Percentiles rank a stretch among this genome's conserved stretches.
Conservation (phyloP, 2,329 filamentous ascomycete species). For the Fonsecaea nubica region DNA sequence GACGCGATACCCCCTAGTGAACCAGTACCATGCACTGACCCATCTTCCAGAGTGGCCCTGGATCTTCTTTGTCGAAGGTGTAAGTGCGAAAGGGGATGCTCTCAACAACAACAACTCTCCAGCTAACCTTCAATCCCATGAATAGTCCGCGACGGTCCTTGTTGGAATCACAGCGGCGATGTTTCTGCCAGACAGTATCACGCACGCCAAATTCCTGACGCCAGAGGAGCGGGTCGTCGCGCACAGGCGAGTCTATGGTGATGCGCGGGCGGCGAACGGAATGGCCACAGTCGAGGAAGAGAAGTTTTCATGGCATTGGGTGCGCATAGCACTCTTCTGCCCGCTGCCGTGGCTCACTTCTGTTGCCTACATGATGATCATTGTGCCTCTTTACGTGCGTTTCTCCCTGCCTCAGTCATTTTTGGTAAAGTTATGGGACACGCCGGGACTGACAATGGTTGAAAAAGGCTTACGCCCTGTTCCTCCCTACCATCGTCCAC, state of each 20-base stretch:
- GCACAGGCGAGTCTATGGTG: slow-evolving; percentile 1
- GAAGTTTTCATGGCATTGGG: slow-evolving; percentile 49
- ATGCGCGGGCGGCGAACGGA: neutral
- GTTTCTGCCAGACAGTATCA: slow-evolving; percentile 60
- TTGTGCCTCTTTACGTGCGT: slow-evolving; percentile 49
- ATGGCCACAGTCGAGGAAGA: slow-evolving; percentile 23
- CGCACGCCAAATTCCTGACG: slow-evolving; percentile 61
- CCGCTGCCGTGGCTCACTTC: slow-evolving; percentile 44
- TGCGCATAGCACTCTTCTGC: slow-evolving; percentile 44
- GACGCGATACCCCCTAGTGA: slow-evolving; percentile 50
- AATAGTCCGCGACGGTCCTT: slow-evolving; percentile 58
- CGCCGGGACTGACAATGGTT: slow-evolving; percentile 47
- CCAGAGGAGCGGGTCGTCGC: slow-evolving; percentile 38
- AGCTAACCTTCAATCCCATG: slow-evolving; percentile 47
- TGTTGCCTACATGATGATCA: slow-evolving; percentile 34
- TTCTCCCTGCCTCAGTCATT: slow-evolving; percentile 20
- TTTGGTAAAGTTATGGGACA: slow-evolving; percentile 40
- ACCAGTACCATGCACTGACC: slow-evolving; percentile 68
- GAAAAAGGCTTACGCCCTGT: slow-evolving; percentile 40
- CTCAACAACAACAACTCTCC: neutral
- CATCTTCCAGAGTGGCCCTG: slow-evolving; percentile 14
- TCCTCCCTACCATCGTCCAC: slow-evolving; percentile 41
- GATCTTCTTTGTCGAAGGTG: slow-evolving; percentile 69
- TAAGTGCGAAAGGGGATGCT: slow-evolving; percentile 44
- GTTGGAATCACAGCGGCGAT: slow-evolving; percentile 48